A percentile compares a stretch with the other conserved stretches of the same genome.
Conservation (phyloP, 495 filamentous ascomycete genomes). For the Aspergillus cavernicola region DNA sequence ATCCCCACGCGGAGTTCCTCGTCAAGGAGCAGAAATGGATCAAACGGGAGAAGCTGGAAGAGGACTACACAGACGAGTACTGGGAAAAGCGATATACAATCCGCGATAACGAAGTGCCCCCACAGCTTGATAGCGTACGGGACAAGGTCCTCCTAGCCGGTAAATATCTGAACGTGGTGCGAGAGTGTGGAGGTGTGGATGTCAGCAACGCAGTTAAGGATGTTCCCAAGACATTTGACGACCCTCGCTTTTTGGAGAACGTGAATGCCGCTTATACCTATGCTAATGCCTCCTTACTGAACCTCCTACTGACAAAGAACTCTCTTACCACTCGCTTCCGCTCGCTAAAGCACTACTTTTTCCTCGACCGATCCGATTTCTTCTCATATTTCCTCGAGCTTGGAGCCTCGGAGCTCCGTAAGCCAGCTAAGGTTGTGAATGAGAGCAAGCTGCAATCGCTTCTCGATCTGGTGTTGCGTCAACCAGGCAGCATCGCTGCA, state of each 20-base stretch:
- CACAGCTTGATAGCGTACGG: conserved; percentile 85
- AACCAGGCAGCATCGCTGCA: conserved; percentile 90
- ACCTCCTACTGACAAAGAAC: conserved; percentile 88
- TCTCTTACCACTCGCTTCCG: conserved; percentile 78
- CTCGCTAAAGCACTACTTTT: conserved; percentile 97
- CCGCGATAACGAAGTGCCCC: conserved; percentile 83
- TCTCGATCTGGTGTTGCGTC: conserved; percentile 88
- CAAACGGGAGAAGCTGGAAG: conserved; percentile 79
- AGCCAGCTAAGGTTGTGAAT: conserved; percentile 83
- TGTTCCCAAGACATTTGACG: conserved; percentile 88
- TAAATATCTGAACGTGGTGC: conserved; percentile 96
- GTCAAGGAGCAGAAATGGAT: conserved; percentile 97
- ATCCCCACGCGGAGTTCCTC: conserved; percentile 91
- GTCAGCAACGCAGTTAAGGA: conserved; percentile 85
- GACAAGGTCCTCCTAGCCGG: conserved; percentile 93
- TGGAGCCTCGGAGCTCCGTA: conserved; percentile 78
- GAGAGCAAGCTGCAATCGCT: conserved; percentile 89
- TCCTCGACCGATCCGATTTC: conserved; percentile 95
- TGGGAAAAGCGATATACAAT: conserved; percentile 98
- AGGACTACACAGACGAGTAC: conserved; percentile 98
- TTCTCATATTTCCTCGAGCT: conserved; percentile 97
- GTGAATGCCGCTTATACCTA: conserved; percentile 92
- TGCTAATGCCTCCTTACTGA: conserved; percentile 90
- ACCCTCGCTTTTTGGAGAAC: conserved; percentile 85
- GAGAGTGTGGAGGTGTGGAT: conserved; percentile 95